Conservation (phyloP, 805 yeast genomes). For the Zygosaccharomyces bailii region DNA sequence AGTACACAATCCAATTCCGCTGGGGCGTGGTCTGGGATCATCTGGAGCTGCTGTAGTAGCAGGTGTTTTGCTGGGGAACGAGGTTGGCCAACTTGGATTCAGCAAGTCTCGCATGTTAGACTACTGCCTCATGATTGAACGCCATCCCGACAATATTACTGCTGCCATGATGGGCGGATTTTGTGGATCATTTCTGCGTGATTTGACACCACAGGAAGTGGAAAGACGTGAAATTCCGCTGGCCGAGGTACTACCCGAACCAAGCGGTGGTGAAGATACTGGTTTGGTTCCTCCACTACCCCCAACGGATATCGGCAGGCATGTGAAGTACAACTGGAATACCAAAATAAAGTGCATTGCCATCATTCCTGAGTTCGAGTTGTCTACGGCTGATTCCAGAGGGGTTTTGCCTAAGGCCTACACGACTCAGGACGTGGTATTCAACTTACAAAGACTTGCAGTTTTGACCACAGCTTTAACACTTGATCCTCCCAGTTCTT, state of each 20-base stretch:
- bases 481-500: constrained; percentile 75
- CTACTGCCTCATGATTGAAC: constrained; percentile 93
- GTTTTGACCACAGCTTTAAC: constrained; percentile 89
- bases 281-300: constrained; percentile 76
- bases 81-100: constrained; percentile 69
- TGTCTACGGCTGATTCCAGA: constrained; percentile 87
- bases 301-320: constrained; percentile 82
- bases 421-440: constrained; percentile 76
- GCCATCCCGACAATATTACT: constrained; percentile 97
- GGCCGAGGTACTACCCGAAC: constrained; percentile 76
- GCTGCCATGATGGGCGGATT: constrained; percentile 99
- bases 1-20: constrained; percentile 87
- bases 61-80: constrained; percentile 88
- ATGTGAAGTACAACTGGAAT: constrained; percentile 81
- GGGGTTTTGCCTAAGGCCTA: constrained; percentile 83
- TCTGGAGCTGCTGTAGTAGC: constrained; percentile 98
- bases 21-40: constrained; percentile 96
- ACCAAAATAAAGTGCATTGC: constrained; percentile 81
- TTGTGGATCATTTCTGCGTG: constrained; percentile 90
- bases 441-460: constrained; percentile 90
- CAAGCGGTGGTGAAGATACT: constrained; percentile 66
- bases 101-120: constrained; percentile 82
- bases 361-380: constrained; percentile 90
- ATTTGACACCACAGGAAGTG: constrained; percentile 65
- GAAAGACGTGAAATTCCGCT: constrained; percentile 79